These are phyloP conservation scores for Cadophora sp. DNA, from an alignment of 2,329 filamentous ascomycete species.

Conservation along the genomic window DNA sequence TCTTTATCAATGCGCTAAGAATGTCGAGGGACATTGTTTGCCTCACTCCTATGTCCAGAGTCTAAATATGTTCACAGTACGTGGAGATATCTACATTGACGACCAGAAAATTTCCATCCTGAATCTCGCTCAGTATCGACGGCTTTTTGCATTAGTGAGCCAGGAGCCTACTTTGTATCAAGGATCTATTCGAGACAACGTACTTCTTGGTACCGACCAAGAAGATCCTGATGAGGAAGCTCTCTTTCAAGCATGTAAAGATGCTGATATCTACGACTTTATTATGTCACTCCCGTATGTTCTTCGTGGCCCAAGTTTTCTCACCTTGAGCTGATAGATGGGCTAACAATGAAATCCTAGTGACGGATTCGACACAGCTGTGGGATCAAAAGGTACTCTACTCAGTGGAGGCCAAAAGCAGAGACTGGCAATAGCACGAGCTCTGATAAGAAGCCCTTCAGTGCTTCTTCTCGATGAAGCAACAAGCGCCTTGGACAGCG, in stretches of 20 bases:
- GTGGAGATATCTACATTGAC: slow-evolving; percentile 4
- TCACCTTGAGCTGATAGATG: slow-evolving; percentile 44
- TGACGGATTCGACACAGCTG: slow-evolving; percentile 82
- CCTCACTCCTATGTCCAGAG: neutral
- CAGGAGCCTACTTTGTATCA: slow-evolving; percentile 77
- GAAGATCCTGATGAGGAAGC: slow-evolving; percentile 56
- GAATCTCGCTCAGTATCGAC: slow-evolving; percentile 67
- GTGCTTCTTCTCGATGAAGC: slow-evolving; percentile 85
- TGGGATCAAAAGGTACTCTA: slow-evolving; percentile 84
- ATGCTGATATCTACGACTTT: slow-evolving; percentile 59
- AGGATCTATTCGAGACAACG: slow-evolving; percentile 70
- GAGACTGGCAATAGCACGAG: slow-evolving; percentile 86
- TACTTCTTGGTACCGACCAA: slow-evolving; percentile 68
- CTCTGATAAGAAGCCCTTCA: slow-evolving; percentile 83
- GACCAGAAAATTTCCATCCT: slow-evolving; percentile 48
- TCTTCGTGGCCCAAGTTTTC: slow-evolving; percentile 55
- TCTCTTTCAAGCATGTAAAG: slow-evolving; percentile 53
- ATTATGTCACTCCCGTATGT: slow-evolving; percentile 56
- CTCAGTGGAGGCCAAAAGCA: slow-evolving; percentile 93
- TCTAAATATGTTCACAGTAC: neutral
- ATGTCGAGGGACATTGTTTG: too few species aligned
- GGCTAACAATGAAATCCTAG: neutral
- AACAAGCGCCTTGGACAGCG: slow-evolving; percentile 76
- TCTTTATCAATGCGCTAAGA: too few species aligned
- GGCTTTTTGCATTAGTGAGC: slow-evolving; percentile 69